Evolutionary conservation across 768 basidiomycete species (phyloP).

Genomic region (Leccinum obscurum): DNA sequence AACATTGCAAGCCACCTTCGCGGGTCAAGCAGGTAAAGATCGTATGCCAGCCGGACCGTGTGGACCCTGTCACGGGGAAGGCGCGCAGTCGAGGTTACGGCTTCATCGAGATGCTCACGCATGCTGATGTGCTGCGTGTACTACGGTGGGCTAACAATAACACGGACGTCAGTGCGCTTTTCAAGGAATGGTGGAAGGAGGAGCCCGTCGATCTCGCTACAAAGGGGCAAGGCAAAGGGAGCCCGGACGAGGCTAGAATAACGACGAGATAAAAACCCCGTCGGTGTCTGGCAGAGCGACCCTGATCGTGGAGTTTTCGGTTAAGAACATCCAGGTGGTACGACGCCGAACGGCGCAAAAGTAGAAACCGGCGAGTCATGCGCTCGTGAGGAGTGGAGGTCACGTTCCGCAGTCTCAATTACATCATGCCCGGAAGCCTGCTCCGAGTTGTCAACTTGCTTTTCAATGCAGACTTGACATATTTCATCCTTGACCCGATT

Average conservation of each 20-base stretch:
- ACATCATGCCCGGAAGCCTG: conserved; percentile 4
- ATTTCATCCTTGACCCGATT: too few relatives aligned
- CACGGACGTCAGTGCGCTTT: conserved; percentile 56
- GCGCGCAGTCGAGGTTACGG: conserved; percentile 93
- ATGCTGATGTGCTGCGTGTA: conserved; percentile 88
- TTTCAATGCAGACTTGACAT: too few relatives aligned
- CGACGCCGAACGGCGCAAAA: conserved; percentile 65
- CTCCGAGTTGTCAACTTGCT: not conserved
- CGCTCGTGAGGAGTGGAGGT: not conserved
- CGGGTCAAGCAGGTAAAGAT: conserved; percentile 92
- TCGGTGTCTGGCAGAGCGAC: conserved; percentile 46
- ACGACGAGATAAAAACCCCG: conserved; percentile 49
- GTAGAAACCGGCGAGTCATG: conserved; percentile 30
- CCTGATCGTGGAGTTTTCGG: conserved; percentile 93
- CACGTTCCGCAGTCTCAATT: conserved; percentile 6
- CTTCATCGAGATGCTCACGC: conserved; percentile 86
- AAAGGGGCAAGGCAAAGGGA: conserved; percentile 48
- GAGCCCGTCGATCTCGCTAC: conserved; percentile 64
- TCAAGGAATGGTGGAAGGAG: conserved; percentile 84
- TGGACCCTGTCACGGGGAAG: conserved; percentile 84
- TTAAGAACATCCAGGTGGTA: conserved; percentile 93
- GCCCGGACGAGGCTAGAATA: conserved; percentile 51
- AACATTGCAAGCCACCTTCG: conserved; percentile 34
- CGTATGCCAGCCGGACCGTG: conserved; percentile 81
- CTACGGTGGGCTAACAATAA: conserved; percentile 96